Evolutionary conservation across 2,329 filamentous ascomycete species (phyloP), one percentile per base, ranked within the genome.

Genomic region (Aspergillus nomiae): DNA sequence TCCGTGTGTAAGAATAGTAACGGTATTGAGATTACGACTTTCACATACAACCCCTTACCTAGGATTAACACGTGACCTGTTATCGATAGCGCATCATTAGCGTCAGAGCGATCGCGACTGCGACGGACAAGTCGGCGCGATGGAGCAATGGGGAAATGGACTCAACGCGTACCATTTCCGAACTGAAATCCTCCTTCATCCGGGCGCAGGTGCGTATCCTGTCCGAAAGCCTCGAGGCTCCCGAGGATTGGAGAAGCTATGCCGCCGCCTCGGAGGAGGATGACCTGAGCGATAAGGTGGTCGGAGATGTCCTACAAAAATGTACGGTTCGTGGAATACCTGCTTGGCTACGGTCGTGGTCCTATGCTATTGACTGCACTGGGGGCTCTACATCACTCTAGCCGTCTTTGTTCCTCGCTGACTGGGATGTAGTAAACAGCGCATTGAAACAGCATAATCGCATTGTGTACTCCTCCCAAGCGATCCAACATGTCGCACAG

Each of bases 401-500:
- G 10, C n/a, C 4, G 16, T 19, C 28, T 51, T 32, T 24, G 4
- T 14, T 34, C 48, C 16, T 51, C 19, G n/a, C 54, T 65, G 45
- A 65, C 54, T 26, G n/a, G 48, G 4, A n/a, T 26, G 53, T 60
- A 85, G 84, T 85, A 21, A 86, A 86, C 64, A 77, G 78, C 38
- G 77, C 79, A 43, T 72, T 85, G 59, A 82, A 81, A 63, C 80
- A 84, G 48, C 84, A 87, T 71, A 82, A 81, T 65, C 83, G 83
- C 55, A 75, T 81, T 60, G 81, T 84, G 46, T 86, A 85, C 75
- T 82, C 82, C 53, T 79, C 80, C 0, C 82, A 86, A 67, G 84
- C 85, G 45, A 82, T 83, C 58, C 82, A 85, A 56, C 83, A 86
- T 74, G 79, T 86, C 58, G 83, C 84, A 24, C 81, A 84, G 64